phyloP scores from a whole-genome alignment of 495 filamentous ascomycete genomes.

The Penicillium manginii region DNA sequence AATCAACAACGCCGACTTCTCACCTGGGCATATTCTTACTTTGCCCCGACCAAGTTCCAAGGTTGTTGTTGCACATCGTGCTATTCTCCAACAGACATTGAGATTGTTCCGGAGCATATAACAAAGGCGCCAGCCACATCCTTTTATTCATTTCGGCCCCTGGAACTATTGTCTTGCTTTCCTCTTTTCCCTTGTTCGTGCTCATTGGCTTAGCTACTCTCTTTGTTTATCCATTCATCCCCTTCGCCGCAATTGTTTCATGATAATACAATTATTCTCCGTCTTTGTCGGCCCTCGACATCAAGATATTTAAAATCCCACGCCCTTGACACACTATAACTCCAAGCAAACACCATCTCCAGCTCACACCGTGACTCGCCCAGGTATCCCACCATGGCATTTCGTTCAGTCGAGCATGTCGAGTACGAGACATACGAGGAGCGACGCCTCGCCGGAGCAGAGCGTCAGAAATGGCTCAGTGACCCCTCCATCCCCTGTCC shows the following conservation, averaged over 20 bases:
- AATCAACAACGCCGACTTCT: too few species aligned
- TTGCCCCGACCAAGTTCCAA: too few species aligned
- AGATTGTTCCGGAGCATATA: too few species aligned
- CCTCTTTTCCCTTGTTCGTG: background rate
- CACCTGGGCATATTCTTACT: too few species aligned
- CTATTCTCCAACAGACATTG: too few species aligned
- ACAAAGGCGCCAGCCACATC: too few species aligned
- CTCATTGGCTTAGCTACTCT: background rate
- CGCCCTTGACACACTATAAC: background rate
- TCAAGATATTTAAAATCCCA: background rate
- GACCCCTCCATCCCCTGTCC: background rate
- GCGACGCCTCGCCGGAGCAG: background rate
- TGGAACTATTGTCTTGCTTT: background rate
- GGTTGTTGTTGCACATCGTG: too few species aligned
- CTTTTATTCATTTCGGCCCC: background rate
- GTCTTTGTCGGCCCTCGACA: background rate
- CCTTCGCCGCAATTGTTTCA: background rate
- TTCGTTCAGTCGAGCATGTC: background rate
- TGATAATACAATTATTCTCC: background rate
- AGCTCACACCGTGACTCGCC: background rate
- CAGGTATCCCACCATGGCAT: background rate
- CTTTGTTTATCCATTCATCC: conserved; percentile 1
- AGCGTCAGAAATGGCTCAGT: background rate
- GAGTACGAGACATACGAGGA: background rate
- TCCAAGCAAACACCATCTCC: background rate